phyloP scores from a whole-genome alignment of 805 yeast genomes.

The Candida andamanensis region DNA sequence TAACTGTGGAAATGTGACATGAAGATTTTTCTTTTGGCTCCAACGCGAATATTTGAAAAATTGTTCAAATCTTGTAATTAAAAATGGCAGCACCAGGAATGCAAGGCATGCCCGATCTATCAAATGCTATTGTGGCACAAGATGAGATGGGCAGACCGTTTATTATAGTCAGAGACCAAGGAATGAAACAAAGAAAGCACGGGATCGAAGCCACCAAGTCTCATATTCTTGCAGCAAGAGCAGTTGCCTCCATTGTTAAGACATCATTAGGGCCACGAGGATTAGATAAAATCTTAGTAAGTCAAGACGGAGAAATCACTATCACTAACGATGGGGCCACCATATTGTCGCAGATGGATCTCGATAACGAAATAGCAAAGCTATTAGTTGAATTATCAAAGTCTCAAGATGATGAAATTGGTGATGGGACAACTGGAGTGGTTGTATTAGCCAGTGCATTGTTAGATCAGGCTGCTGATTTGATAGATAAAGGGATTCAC shows the following conservation, averaged over 20 bases:
- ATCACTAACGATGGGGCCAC: conserved; percentile 99
- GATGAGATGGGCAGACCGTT: conserved; percentile 99
- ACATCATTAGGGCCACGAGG: conserved; percentile 98
- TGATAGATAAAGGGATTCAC: conserved; percentile 95
- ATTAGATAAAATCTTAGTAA: conserved; percentile 89
- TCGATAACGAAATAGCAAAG: conserved; percentile 94
- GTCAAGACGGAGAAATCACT: conserved; percentile 96
- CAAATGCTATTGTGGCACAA: conserved; percentile 98
- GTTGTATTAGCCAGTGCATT: conserved; percentile 94
- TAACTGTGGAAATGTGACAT: no score
- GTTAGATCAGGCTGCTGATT: conserved; percentile 88
- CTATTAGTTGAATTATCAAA: conserved; percentile 86
- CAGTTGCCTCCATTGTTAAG: conserved; percentile 87
- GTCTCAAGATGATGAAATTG: conserved; percentile 97
- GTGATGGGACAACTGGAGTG: conserved; percentile 99
- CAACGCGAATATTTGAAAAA: conserved; percentile 7
- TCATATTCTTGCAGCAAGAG: conserved; percentile 90
- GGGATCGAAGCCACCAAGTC: conserved; percentile 54
- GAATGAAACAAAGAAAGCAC: conserved; percentile 63
- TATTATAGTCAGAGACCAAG: conserved; percentile 87
- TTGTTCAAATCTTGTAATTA: background rate
- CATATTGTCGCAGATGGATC: conserved; percentile 89
- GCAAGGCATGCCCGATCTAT: conserved; percentile 76
- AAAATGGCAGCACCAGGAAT: conserved; percentile 14
- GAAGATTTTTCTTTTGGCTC: conserved; percentile 2